Conservation (phyloP, 139 green algal genomes). For the Tetraselmis striata region DNA sequence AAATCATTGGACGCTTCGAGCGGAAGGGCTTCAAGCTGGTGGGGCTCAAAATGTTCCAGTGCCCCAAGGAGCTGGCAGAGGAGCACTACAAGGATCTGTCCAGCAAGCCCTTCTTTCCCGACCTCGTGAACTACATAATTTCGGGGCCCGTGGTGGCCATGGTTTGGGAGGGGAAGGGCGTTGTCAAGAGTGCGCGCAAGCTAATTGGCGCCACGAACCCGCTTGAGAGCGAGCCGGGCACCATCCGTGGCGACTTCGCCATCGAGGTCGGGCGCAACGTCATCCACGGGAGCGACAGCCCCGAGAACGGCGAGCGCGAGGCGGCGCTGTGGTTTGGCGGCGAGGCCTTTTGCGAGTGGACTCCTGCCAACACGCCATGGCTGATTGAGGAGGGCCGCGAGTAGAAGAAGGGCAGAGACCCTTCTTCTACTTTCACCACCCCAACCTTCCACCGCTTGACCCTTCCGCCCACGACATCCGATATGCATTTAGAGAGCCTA, state of each 20-base stretch:
- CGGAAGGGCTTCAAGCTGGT: conserved; percentile 80
- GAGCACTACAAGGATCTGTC: conserved; percentile 94
- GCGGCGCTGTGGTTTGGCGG: conserved; percentile 78
- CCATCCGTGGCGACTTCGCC: conserved; percentile 83
- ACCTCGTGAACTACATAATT: conserved; percentile 93
- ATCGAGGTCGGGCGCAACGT: conserved; percentile 91
- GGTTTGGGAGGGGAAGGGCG: conserved; percentile 74
- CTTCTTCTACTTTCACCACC: too few relatives aligned
- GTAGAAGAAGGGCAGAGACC: too few relatives aligned
- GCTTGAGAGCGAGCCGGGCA: conserved; percentile 82
- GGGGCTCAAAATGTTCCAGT: conserved; percentile 79
- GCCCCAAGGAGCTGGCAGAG: conserved; percentile 63
- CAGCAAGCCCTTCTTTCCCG: conserved; percentile 89
- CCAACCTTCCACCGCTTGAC: too few relatives aligned
- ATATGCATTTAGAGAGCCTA: too few relatives aligned
- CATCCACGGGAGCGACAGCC: conserved; percentile 84
- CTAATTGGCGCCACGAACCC: conserved; percentile 95
- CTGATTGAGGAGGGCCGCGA: conserved; percentile 41
- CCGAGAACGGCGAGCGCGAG: conserved; percentile 89
- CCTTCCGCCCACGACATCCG: too few relatives aligned
- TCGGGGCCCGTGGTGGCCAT: conserved; percentile 96
- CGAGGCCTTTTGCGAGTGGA: conserved; percentile 52
- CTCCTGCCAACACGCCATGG: conserved; percentile 59
- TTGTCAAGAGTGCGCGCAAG: conserved; percentile 84
- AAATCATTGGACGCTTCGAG: conserved; percentile 72